Evolutionary conservation across 139 green algal species (phyloP).

Genomic region (Pseudopediastrum boryanum): DNA sequence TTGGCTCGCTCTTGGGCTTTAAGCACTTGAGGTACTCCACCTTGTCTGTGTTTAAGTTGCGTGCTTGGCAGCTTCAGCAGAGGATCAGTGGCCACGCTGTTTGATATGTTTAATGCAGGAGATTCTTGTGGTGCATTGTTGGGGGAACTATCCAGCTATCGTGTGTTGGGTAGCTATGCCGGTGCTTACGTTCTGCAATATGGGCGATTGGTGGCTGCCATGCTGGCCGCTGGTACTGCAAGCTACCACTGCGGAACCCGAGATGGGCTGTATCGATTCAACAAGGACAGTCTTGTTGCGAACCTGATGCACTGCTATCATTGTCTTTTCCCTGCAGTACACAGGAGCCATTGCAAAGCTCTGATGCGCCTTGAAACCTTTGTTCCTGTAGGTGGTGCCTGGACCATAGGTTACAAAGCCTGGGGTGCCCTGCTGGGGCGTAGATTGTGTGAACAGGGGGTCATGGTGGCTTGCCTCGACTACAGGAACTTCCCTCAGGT

Average conservation of each 20-base stretch:
- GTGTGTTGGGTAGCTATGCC: no score
- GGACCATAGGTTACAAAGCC: constrained; percentile 96
- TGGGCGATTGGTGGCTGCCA: not conserved
- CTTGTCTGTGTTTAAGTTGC: no score
- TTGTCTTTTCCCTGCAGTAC: not conserved
- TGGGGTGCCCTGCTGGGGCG: constrained; percentile 90
- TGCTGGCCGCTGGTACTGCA: no score
- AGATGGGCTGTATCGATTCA: not conserved
- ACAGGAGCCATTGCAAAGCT: no score
- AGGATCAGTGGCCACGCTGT: no score
- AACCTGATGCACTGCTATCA: not conserved
- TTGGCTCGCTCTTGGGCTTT: no score
- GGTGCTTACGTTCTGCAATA: no score
- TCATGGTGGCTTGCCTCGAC: constrained; percentile 90
- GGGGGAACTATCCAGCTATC: no score
- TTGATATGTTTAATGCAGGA: no score
- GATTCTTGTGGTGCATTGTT: no score
- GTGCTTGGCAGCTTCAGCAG: no score
- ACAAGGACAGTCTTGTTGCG: not conserved
- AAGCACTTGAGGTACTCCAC: no score
- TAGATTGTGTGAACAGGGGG: constrained; percentile 79
- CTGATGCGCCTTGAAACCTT: not conserved
- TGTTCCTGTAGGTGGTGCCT: constrained; percentile 75
- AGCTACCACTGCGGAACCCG: not conserved
- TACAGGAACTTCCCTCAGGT: constrained; percentile 96